These are phyloP conservation scores for Elaeagnus macrophylla DNA, from an alignment of 306 rosid species.

Conservation along the genomic window DNA sequence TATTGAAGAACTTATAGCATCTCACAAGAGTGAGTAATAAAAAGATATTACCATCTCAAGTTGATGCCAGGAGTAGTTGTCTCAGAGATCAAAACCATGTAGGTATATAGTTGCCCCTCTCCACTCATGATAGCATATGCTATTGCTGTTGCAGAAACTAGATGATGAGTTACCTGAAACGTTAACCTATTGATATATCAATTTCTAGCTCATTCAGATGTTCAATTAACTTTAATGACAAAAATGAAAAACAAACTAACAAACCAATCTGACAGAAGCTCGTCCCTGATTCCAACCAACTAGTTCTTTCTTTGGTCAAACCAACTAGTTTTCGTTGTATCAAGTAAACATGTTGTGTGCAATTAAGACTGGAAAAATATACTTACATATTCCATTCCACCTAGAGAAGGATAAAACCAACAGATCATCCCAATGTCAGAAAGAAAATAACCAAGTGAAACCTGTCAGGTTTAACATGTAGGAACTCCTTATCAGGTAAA, in stretches of 20 bases:
- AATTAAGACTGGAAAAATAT: conserved; percentile 20
- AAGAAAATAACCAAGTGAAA: conserved; percentile 85
- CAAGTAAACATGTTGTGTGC: neutral
- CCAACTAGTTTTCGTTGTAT: neutral
- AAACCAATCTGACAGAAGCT: conserved; percentile 15
- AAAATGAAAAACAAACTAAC: neutral
- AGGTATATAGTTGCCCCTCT: conserved; percentile 85
- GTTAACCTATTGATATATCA: conserved; percentile 18
- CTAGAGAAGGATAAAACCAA: conserved; percentile 84
- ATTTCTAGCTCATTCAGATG: conserved; percentile 15
- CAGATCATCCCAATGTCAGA: conserved; percentile 82
- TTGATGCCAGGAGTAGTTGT: conserved; percentile 93
- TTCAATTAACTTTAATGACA: neutral
- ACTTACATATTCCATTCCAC: conserved; percentile 98
- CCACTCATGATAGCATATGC: conserved; percentile 82
- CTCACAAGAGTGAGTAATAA: neutral
- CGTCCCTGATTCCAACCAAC: neutral
- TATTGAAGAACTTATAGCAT: neutral
- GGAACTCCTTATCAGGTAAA: conserved; percentile 16
- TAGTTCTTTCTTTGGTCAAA: conserved; percentile 2
- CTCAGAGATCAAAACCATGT: conserved; percentile 92
- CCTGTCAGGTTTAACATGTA: conserved; percentile 37
- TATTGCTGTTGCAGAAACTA: conserved; percentile 60
- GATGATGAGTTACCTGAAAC: conserved; percentile 84
- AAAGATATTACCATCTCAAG: conserved; percentile 76